These are phyloP conservation scores for Filosporella fistucella DNA, from an alignment of 495 filamentous ascomycete genomes.

Conservation along the genomic window DNA sequence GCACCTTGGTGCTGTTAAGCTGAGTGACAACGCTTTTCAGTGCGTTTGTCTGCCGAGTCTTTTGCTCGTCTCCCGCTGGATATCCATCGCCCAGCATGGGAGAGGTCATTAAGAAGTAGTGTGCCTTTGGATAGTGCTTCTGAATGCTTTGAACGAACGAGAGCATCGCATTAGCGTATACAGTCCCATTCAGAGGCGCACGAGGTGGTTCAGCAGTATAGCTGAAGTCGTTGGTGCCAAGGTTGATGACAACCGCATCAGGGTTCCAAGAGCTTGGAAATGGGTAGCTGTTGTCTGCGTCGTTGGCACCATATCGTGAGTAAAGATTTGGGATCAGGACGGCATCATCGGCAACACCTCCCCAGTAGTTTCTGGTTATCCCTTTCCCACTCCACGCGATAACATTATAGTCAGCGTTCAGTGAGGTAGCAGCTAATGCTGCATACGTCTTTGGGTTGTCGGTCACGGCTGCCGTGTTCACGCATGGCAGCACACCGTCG, in stretches of 20 bases:
- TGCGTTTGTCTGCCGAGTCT: slow-evolving; percentile 2
- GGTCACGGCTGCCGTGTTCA: not conserved
- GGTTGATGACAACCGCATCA: slow-evolving; percentile 2
- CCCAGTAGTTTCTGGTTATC: not conserved
- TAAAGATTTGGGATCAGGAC: slow-evolving; percentile 1
- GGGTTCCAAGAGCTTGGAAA: not conserved
- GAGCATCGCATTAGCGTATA: not conserved
- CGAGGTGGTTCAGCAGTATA: not conserved
- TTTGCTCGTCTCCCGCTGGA: not conserved
- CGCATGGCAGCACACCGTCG: not conserved
- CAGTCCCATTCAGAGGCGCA: not conserved
- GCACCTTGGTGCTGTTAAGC: not conserved
- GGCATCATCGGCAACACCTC: not conserved
- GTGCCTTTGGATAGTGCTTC: not conserved
- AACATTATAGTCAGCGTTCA: slow-evolving; percentile 1
- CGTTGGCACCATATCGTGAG: not conserved
- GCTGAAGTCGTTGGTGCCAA: slow-evolving; percentile 3
- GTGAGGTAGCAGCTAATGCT: not conserved
- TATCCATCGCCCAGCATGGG: not conserved
- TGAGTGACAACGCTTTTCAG: not conserved
- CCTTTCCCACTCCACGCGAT: slow-evolving; percentile 3
- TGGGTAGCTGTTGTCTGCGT: slow-evolving; percentile 2
- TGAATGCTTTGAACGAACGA: not conserved
- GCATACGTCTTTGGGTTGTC: slow-evolving; percentile 1
- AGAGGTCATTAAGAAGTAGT: not conserved